These are phyloP conservation scores for Penicillium sp. DNA, from an alignment of 2,329 filamentous ascomycete genomes.

Conservation along the genomic window DNA sequence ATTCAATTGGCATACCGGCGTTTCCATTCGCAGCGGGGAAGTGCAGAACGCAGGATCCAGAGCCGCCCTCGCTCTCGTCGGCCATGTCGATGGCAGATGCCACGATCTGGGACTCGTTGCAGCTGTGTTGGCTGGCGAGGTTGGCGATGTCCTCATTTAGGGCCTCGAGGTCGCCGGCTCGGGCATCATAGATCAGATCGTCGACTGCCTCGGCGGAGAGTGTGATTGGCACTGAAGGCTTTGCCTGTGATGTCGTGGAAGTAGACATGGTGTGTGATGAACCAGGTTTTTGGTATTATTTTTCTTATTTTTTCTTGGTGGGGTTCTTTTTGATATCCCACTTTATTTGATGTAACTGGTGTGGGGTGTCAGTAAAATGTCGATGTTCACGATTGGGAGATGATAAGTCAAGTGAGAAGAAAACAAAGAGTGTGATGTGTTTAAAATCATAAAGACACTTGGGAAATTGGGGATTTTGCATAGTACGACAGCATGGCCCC, in stretches of 20 bases:
- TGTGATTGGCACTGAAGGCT: slow-evolving; percentile 28
- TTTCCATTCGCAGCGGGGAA: slow-evolving; percentile 93
- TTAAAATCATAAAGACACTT: background rate
- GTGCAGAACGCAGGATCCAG: slow-evolving; percentile 62
- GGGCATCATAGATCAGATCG: slow-evolving; percentile 85
- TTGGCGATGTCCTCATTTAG: slow-evolving; percentile 60
- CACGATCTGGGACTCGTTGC: slow-evolving; percentile 63
- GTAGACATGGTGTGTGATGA: slow-evolving; percentile 13
- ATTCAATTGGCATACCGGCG: slow-evolving; percentile 55
- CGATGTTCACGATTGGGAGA: background rate
- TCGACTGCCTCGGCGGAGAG: slow-evolving; percentile 80
- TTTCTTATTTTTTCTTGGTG: slow-evolving; percentile 5
- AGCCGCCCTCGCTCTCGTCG: slow-evolving; percentile 67
- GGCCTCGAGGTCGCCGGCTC: slow-evolving; percentile 72
- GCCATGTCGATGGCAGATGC: slow-evolving; percentile 69
- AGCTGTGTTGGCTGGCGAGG: slow-evolving; percentile 62
- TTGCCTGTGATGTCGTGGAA: slow-evolving; percentile 16
- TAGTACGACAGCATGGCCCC: background rate
- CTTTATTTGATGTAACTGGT: slow-evolving; percentile 5
- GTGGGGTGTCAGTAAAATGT: slow-evolving; percentile 1
- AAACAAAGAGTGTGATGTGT: background rate
- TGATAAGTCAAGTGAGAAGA: background rate
- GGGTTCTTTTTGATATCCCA: slow-evolving; percentile 9
- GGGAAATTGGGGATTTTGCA: background rate
- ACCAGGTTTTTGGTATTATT: slow-evolving; percentile 3